phyloP scores from a whole-genome alignment of 345 rosid species.

The Erucastrum elatum region DNA sequence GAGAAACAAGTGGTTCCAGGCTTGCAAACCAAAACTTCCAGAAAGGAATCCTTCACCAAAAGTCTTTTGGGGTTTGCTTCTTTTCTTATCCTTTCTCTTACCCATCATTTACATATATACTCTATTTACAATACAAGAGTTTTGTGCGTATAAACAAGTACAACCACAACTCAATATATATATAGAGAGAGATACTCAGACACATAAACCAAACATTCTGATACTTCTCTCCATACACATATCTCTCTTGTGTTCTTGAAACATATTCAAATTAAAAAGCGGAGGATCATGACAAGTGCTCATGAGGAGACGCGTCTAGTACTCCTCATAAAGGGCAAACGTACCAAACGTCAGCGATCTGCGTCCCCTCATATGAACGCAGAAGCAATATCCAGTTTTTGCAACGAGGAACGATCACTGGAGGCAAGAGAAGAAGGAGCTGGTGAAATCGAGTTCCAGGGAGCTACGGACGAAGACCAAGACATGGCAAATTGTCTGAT shows the following conservation, averaged over 20 bases:
- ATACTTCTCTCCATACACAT: slow-evolving; percentile 33
- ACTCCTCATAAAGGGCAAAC: slow-evolving; percentile 58
- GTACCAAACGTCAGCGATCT: slow-evolving; percentile 69
- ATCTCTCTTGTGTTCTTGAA: slow-evolving; percentile 21
- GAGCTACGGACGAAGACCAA: slow-evolving; percentile 66
- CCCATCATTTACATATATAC: slow-evolving; percentile 24
- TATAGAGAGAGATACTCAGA: slow-evolving; percentile 2
- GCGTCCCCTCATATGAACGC: slow-evolving; percentile 47
- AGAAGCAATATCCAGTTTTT: slow-evolving; percentile 32
- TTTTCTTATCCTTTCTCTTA: slow-evolving; percentile 37
- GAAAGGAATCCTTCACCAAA: slow-evolving; percentile 47
- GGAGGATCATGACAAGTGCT: slow-evolving; percentile 39
- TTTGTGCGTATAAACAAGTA: slow-evolving; percentile 46
- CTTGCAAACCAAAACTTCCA: slow-evolving; percentile 47
- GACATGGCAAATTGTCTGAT: slow-evolving; percentile 96
- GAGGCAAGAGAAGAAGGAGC: slow-evolving; percentile 38
- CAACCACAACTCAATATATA: slow-evolving; percentile 4
- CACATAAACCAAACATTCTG: slow-evolving; percentile 34
- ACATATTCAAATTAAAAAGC: slow-evolving; percentile 4
- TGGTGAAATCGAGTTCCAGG: slow-evolving; percentile 39
- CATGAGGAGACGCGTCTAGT: slow-evolving; percentile 40
- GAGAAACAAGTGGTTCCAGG: slow-evolving; percentile 45
- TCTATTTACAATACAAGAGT: slow-evolving; percentile 37
- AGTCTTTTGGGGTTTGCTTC: slow-evolving; percentile 42
- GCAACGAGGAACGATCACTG: slow-evolving; percentile 31